Percentiles rank a stretch among this genome's conserved stretches.
These are phyloP conservation scores for Penicillium sp. DNA, from an alignment of 2,329 filamentous ascomycete species.

Conservation along the genomic window DNA sequence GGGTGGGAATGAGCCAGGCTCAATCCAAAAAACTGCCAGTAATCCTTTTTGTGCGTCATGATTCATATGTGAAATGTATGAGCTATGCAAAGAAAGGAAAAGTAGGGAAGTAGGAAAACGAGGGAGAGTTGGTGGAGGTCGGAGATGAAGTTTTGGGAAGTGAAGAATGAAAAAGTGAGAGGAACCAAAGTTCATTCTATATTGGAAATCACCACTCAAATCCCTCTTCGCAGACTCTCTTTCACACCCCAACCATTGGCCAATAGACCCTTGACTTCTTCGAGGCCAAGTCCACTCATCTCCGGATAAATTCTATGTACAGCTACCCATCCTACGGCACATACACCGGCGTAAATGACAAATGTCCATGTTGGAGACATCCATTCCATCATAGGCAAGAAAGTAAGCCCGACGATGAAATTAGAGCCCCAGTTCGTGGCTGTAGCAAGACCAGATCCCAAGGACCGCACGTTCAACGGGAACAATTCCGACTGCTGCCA, in stretches of 20 bases:
- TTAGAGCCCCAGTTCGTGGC: constrained; percentile 88
- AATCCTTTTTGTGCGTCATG: neutral
- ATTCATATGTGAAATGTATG: neutral
- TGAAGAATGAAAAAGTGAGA: neutral
- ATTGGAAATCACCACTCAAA: too few relatives aligned
- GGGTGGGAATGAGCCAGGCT: neutral
- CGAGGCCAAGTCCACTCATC: constrained; percentile 76
- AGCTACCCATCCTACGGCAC: constrained; percentile 62
- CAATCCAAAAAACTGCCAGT: neutral
- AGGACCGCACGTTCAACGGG: constrained; percentile 63
- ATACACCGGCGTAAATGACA: constrained; percentile 73
- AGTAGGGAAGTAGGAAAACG: neutral
- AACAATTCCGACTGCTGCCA: constrained; percentile 97
- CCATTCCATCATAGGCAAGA: constrained; percentile 80
- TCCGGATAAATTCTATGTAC: constrained; percentile 82
- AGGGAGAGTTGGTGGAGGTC: neutral
- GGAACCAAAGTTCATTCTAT: neutral
- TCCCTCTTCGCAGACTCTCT: constrained; percentile 38
- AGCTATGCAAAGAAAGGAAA: neutral
- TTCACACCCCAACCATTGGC: constrained; percentile 72
- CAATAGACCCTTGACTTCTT: constrained; percentile 73
- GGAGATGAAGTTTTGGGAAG: neutral
- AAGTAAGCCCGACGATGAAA: constrained; percentile 81
- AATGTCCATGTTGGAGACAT: constrained; percentile 77
- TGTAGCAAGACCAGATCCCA: constrained; percentile 62